Conservation (phyloP, 129 eudicot species). For the Centrapalus pauciflorus region DNA sequence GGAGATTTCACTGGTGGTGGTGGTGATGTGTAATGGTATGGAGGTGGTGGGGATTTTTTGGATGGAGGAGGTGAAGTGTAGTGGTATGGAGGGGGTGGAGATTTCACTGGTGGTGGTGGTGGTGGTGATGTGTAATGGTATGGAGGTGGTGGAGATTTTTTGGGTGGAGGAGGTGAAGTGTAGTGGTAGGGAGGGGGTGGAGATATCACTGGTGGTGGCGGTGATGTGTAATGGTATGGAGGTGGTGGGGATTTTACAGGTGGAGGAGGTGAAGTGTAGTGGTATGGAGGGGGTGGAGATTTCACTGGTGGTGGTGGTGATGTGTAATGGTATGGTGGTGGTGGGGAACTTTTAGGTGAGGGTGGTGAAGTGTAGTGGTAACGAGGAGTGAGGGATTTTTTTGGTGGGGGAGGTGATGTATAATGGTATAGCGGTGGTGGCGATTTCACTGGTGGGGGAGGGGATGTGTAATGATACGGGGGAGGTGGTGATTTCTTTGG, state of each 20-base stretch:
- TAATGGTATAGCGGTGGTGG: conserved; percentile 28
- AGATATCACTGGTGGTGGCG: not conserved
- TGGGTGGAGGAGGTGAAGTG: conserved; percentile 15
- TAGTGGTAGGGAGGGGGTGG: conserved; percentile 15
- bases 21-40: conserved; percentile 12
- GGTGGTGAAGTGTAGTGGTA: conserved; percentile 28
- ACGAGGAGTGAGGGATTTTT: not conserved
- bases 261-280: conserved; percentile 20
- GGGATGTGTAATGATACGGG: conserved; percentile 22
- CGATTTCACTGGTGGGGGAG: conserved; percentile 21
- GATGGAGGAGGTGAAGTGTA: conserved; percentile 13
- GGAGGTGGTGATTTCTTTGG: conserved; percentile 17
- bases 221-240: conserved; percentile 9
- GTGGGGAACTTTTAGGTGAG: conserved; percentile 15
- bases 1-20: conserved; percentile 15
- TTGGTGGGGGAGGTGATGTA: conserved; percentile 11
- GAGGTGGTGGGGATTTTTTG: conserved; percentile 13
- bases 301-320: conserved; percentile 28
- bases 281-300: conserved; percentile 11
- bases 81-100: conserved; percentile 4
- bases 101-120: conserved; percentile 6
- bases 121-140: conserved; percentile 20
- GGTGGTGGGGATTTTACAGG: conserved; percentile 7
- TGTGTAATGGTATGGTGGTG: conserved; percentile 19
- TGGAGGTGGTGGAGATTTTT: not conserved